phyloP scores from a whole-genome alignment of 352 stramenopile genomes.

The Globisporangium heterothallicum region DNA sequence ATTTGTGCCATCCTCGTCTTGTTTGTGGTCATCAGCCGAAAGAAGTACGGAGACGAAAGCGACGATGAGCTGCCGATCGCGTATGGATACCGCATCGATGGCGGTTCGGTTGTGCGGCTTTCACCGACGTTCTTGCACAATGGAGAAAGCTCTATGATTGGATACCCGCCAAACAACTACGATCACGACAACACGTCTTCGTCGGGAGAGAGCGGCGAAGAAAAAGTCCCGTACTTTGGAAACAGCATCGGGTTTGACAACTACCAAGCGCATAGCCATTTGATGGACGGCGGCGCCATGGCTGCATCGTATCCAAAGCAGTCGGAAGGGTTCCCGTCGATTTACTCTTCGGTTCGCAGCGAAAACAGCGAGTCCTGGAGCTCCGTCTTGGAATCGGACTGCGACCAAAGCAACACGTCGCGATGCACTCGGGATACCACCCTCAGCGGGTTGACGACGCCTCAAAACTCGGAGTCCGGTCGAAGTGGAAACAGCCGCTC shows the following conservation, averaged over 20 bases:
- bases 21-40: conserved; percentile 57
- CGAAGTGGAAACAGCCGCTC: neutral
- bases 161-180: conserved; percentile 10
- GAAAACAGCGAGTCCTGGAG: conserved; percentile 63
- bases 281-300: conserved; percentile 6
- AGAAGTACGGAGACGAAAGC: conserved; percentile 44
- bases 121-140: conserved; percentile 56
- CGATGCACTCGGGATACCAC: conserved; percentile 68
- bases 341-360: conserved; percentile 45
- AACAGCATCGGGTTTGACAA: conserved; percentile 15
- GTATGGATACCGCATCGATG: conserved; percentile 40
- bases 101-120: conserved; percentile 33
- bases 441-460: conserved; percentile 49
- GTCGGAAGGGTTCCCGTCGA: conserved; percentile 27
- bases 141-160: conserved; percentile 26
- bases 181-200: conserved; percentile 15
- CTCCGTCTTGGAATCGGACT: conserved; percentile 68
- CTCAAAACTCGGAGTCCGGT: conserved; percentile 28
- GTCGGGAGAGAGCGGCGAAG: conserved; percentile 16
- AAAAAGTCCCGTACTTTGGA: conserved; percentile 12
- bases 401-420: conserved; percentile 27
- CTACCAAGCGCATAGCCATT: conserved; percentile 8
- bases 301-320: conserved; percentile 17
- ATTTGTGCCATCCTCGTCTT: conserved; percentile 49
- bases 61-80: conserved; percentile 41